phyloP scores from a whole-genome alignment of 176 grass and related monocot genomes.

The maize (Zea mays) region Zm-B73-REFERENCE-NAM-5.0 NC_050104.1:160227001-160227500 shows the following conservation, averaged over 20 bases:
- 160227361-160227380: slow-evolving; percentile 50
- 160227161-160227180: slow-evolving; percentile 86
- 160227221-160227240: slow-evolving; percentile 68
- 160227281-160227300: neutral
- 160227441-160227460: too few species aligned
- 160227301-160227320: slow-evolving; percentile 1
- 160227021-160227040: neutral
- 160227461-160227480: too few species aligned
- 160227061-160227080: neutral
- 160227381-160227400: slow-evolving; percentile 90
- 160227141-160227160: slow-evolving; percentile 95
- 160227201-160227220: slow-evolving; percentile 87
- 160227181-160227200: slow-evolving; percentile 81
- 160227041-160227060: neutral
- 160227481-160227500: too few species aligned
- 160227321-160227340: slow-evolving; percentile 16
- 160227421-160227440: too few species aligned
- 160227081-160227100: slow-evolving; percentile 64
- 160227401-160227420: too few species aligned
- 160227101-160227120: slow-evolving; percentile 92
- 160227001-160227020: slow-evolving; percentile 6
- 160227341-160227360: neutral
- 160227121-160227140: slow-evolving; percentile 87
- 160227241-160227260: neutral
- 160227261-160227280: slow-evolving; percentile 6